Conservation (phyloP, 1,139 yeast species). For the Suhomyces terraborum region DNA sequence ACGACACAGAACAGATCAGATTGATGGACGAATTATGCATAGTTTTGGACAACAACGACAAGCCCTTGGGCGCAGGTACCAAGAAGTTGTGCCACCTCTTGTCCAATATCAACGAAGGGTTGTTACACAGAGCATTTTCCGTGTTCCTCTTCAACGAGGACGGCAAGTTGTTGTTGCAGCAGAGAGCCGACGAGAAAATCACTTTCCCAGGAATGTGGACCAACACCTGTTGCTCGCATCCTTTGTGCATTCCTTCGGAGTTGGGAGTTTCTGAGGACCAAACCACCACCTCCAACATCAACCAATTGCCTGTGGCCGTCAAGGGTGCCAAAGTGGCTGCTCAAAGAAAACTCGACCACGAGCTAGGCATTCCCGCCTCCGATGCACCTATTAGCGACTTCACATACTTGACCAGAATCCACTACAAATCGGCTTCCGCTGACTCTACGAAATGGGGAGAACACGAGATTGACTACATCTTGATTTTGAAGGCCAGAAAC, state of each 20-base stretch:
- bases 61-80: constrained; percentile 90
- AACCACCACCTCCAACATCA: constrained; percentile 37
- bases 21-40: constrained; percentile 97
- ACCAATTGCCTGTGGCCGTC: constrained; percentile 52
- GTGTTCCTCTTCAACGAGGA: constrained; percentile 85
- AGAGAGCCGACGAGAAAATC: constrained; percentile 93
- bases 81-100: constrained; percentile 90
- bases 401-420: constrained; percentile 88
- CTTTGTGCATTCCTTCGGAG: constrained; percentile 80
- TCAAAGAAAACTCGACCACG: constrained; percentile 87
- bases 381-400: constrained; percentile 70
- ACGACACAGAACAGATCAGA: constrained; percentile 90
- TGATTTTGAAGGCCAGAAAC: constrained; percentile 70
- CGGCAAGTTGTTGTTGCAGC: constrained; percentile 79
- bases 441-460: constrained; percentile 89
- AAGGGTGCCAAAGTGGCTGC: constrained; percentile 88
- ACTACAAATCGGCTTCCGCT: constrained; percentile 82
- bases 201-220: constrained; percentile 98
- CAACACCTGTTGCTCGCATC: constrained; percentile 98
- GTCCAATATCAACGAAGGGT: constrained; percentile 81
- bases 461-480: constrained; percentile 94
- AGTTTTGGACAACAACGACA: constrained; percentile 84
- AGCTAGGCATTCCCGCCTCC: constrained; percentile 73
- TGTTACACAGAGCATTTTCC: constrained; percentile 93
- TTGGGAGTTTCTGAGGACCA: constrained; percentile 51